Base-by-base conservation (phyloP, 2,329 filamentous ascomycete species). In the Claviceps sp. region DNA sequence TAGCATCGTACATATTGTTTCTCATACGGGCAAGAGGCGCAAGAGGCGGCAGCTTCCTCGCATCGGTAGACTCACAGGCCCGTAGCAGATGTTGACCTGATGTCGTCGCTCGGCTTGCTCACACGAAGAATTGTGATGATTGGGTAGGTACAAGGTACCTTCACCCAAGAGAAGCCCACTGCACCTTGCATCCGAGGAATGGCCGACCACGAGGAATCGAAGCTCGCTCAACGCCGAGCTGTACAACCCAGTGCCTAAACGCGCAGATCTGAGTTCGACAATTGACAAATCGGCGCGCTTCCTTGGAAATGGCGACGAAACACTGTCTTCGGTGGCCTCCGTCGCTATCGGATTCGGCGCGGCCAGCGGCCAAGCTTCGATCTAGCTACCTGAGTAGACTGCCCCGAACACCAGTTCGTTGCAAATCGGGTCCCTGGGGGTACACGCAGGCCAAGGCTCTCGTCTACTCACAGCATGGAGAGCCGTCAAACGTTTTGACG, bases 401-500 rank as follows among this genome's bases (percentile, higher is more conserved):
- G 17, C 57, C 61, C 44, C 50, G 49, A 50, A 58, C 57, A 44
- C 56, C 65, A 17, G 64, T 68, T 50, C 73, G 78, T 45, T 63
- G 65, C 65, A 79, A 78, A 62, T 81, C 78, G 4, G 78, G 77
- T 0, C 78, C 80, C 0, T 90, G 88, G 64, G 87, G 87, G 61
- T 93, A 93, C 70, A 87, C 85, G 43, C 87, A 91, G 69, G 84
- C 87, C 57, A 90, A 89, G 72, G 80, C 84, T n/a, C 80, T 93
- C 58, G 81, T 87, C 47, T 89, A 87, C 67, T 79, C 80, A 42
- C 75, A 84, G 55, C 81, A 84, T 63, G 87, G 88, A 64, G 85
- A 90, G 65, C 87, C 87, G 0, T 73, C 75, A 43, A 80, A 88
- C 58, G 85, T 89, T 2, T 66, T 86, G 37, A 76, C 70, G 81